Evolutionary conservation across 768 basidiomycete species (phyloP).

Genomic region (Tephrocybe sp.): DNA sequence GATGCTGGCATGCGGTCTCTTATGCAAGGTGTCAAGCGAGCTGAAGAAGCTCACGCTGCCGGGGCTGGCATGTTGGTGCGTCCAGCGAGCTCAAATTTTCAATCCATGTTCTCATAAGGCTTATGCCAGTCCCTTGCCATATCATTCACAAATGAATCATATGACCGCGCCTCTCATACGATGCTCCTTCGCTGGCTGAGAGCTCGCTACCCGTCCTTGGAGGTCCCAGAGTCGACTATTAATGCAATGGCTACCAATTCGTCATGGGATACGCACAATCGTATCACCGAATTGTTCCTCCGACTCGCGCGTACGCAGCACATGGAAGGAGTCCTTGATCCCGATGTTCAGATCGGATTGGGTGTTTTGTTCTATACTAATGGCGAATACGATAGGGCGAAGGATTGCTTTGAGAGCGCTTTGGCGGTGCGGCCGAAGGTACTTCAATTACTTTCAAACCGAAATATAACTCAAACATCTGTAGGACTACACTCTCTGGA

Average conservation of each 20-base stretch:
- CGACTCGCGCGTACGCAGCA: conserved; percentile 83
- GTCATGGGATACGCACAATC: conserved; percentile 81
- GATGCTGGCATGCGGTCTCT: conserved; percentile 81
- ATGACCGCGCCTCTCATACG: conserved; percentile 82
- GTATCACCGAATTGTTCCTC: conserved; percentile 83
- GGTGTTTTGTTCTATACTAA: conserved; percentile 93
- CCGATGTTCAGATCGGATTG: conserved; percentile 91
- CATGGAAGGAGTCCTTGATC: conserved; percentile 65
- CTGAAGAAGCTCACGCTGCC: conserved; percentile 60
- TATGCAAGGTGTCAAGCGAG: conserved; percentile 65
- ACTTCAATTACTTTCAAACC: conserved; percentile 1
- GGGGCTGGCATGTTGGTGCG: conserved; percentile 77
- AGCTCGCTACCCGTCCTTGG: conserved; percentile 59
- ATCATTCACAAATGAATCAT: conserved; percentile 93
- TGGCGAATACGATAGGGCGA: conserved; percentile 82
- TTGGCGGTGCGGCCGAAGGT: conserved; percentile 73
- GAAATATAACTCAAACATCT: background rate
- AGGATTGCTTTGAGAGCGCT: conserved; percentile 93
- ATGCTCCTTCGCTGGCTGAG: conserved; percentile 86
- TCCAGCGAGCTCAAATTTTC: conserved; percentile 6
- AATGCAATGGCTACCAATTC: conserved; percentile 54
- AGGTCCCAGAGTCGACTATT: conserved; percentile 55
- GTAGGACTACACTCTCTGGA: conserved; percentile 94
- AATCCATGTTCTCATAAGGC: conserved; percentile 13
- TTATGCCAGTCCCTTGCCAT: conserved; percentile 81